These are phyloP conservation scores for Sinapis alba DNA, from an alignment of 441 rosid species.

Conservation along the genomic window DNA sequence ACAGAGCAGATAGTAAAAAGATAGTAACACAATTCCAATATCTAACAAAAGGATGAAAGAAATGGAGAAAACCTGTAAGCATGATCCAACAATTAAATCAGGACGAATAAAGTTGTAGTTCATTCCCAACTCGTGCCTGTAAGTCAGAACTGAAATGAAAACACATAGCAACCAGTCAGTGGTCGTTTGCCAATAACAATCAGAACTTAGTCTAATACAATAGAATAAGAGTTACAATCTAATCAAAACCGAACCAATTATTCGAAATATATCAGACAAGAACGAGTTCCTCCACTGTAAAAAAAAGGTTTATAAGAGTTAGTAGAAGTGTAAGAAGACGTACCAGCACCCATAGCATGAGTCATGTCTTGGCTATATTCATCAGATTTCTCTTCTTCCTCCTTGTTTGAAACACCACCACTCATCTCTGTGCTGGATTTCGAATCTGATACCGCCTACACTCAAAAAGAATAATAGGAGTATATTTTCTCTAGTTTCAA, in stretches of 20 bases:
- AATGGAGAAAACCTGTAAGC: slow-evolving; percentile 68
- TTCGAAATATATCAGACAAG: too few species aligned
- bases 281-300: not conserved
- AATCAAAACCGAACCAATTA: too few species aligned
- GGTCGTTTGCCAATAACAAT: too few species aligned
- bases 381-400: slow-evolving; percentile 71
- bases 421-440: slow-evolving; percentile 60
- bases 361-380: slow-evolving; percentile 88
- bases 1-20: slow-evolving; percentile 15
- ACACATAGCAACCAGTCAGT: slow-evolving; percentile 8
- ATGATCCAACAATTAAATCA: slow-evolving; percentile 92
- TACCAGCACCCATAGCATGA: slow-evolving; percentile 98
- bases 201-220: too few species aligned
- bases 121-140: slow-evolving; percentile 94
- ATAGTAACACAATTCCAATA: not conserved
- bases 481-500: slow-evolving; percentile 7
- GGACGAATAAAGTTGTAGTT: slow-evolving; percentile 82
- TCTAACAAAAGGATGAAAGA: slow-evolving; percentile 12
- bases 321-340: slow-evolving; percentile 3
- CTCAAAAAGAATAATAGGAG: not conserved
- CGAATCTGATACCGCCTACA: slow-evolving; percentile 76
- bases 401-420: slow-evolving; percentile 49
- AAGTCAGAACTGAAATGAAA: slow-evolving; percentile 74
- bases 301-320: not conserved
- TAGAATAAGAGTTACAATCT: too few species aligned